A percentile compares a stretch with the other conserved stretches of the same genome.
phyloP scores from a whole-genome alignment of 2,329 filamentous ascomycete species.

The Talaromyces sp. region DNA sequence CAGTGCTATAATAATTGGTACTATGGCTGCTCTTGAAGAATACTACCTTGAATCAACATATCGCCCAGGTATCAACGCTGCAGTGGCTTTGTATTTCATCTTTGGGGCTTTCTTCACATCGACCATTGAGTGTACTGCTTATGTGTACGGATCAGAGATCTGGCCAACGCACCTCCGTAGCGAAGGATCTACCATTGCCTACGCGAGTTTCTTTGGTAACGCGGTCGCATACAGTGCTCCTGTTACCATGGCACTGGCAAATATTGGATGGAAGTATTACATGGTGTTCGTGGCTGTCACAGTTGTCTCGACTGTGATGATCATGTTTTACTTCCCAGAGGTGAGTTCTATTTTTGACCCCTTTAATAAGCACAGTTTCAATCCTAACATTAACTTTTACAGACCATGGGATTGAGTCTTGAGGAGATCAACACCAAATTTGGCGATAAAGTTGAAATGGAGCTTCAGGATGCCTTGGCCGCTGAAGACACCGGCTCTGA shows the following conservation, averaged over 20 bases:
- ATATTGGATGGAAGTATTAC: conserved; percentile 21
- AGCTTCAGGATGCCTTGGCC: background rate
- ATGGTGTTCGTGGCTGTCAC: conserved; percentile 8
- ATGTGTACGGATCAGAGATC: conserved; percentile 1
- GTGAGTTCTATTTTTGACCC: background rate
- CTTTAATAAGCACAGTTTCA: background rate
- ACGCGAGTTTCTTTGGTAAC: conserved; percentile 1
- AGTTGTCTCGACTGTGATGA: background rate
- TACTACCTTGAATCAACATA: background rate
- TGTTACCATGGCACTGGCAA: conserved; percentile 14
- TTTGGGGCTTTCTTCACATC: background rate
- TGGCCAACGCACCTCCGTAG: background rate
- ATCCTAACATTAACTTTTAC: too few species aligned
- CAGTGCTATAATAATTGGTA: background rate
- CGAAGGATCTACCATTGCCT: background rate
- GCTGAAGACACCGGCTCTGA: background rate
- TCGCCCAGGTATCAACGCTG: background rate
- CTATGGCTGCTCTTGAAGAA: background rate
- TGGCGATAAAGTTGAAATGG: conserved; percentile 5
- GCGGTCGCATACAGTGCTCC: conserved; percentile 6
- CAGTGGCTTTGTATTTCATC: background rate
- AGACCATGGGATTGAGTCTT: conserved; percentile 2
- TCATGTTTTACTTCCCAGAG: conserved; percentile 5
- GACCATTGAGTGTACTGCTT: background rate
- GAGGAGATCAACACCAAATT: conserved; percentile 4